Percentiles rank a stretch among this genome's conserved stretches.
phyloP scores from a whole-genome alignment of 495 filamentous ascomycete genomes.

The Trypethelium eluteriae region DNA sequence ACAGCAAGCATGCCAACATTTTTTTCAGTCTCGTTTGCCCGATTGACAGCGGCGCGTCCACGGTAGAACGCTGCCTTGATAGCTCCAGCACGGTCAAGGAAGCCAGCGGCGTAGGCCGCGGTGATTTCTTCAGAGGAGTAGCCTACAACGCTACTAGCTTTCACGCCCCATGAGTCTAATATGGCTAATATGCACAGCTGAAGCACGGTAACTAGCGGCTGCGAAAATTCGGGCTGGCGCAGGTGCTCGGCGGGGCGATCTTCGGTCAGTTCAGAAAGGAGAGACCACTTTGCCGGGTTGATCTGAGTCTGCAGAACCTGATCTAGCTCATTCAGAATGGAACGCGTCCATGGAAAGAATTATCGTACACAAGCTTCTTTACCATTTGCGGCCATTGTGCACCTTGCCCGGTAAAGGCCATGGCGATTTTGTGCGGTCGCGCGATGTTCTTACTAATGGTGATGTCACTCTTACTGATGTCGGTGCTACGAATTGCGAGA shows the following conservation, averaged over 20 bases:
- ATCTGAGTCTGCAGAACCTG: neutral
- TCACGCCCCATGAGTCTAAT: slow-evolving; percentile 27
- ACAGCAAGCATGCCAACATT: slow-evolving; percentile 2
- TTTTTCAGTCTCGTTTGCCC: neutral
- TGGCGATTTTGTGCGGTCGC: neutral
- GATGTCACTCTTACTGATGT: neutral
- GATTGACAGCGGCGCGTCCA: slow-evolving; percentile 20
- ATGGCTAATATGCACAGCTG: slow-evolving; percentile 26
- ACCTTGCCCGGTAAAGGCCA: slow-evolving; percentile 43
- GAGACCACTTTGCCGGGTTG: neutral
- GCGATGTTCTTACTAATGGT: neutral
- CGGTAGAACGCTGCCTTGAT: slow-evolving; percentile 39
- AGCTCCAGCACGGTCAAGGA: slow-evolving; percentile 41
- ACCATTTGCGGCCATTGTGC: slow-evolving; percentile 42
- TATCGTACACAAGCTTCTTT: neutral
- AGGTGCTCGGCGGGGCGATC: slow-evolving; percentile 7
- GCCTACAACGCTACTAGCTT: slow-evolving; percentile 41
- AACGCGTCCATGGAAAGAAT: neutral
- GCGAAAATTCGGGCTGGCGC: slow-evolving; percentile 18
- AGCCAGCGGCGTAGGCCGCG: slow-evolving; percentile 52
- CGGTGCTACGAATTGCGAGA: neutral
- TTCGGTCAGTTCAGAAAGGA: neutral
- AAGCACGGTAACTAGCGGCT: slow-evolving; percentile 27
- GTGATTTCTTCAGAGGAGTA: slow-evolving; percentile 60
- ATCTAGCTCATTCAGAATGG: neutral